Percentiles rank a stretch among this genome's conserved stretches.
Evolutionary conservation across 345 rosid species (phyloP).

Genomic region (Odontarrhena argentea): DNA sequence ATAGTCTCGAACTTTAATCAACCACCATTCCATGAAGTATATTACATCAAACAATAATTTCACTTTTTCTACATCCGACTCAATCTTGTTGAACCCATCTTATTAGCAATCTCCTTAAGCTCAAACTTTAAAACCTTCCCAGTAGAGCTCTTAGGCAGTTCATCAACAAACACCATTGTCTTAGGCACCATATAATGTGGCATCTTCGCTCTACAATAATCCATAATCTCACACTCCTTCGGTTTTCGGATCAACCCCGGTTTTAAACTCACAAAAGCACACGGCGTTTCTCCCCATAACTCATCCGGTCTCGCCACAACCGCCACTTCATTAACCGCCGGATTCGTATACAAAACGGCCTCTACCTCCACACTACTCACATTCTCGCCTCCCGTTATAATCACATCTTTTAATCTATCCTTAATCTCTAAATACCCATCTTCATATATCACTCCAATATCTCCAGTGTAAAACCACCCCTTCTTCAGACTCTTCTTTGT

Average conservation of each 20-base stretch:
- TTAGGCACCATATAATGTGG: conserved; percentile 56
- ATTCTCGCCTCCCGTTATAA: conserved; percentile 87
- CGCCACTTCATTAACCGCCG: conserved; percentile 70
- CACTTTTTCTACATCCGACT: not conserved
- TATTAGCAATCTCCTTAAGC: conserved; percentile 44
- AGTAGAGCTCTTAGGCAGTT: conserved; percentile 51
- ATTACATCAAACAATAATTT: too few species aligned
- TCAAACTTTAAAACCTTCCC: conserved; percentile 49
- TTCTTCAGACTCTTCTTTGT: conserved; percentile 52
- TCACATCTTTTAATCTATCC: conserved; percentile 76
- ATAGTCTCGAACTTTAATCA: too few species aligned
- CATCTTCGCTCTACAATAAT: conserved; percentile 42
- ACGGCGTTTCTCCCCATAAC: conserved; percentile 87
- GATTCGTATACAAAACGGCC: conserved; percentile 65
- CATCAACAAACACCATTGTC: conserved; percentile 47
- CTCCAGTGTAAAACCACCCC: conserved; percentile 75
- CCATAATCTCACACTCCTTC: conserved; percentile 29
- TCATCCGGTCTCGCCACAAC: conserved; percentile 83
- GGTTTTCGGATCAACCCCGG: conserved; percentile 46
- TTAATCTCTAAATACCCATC: conserved; percentile 73
- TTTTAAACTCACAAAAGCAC: conserved; percentile 50
- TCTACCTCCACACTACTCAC: conserved; percentile 79
- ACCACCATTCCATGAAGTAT: too few species aligned
- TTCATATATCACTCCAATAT: conserved; percentile 56
- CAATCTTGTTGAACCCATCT: not conserved